These are phyloP conservation scores for Xylaria sp. DNA, from an alignment of 2,329 filamentous ascomycete species.

Conservation along the genomic window DNA sequence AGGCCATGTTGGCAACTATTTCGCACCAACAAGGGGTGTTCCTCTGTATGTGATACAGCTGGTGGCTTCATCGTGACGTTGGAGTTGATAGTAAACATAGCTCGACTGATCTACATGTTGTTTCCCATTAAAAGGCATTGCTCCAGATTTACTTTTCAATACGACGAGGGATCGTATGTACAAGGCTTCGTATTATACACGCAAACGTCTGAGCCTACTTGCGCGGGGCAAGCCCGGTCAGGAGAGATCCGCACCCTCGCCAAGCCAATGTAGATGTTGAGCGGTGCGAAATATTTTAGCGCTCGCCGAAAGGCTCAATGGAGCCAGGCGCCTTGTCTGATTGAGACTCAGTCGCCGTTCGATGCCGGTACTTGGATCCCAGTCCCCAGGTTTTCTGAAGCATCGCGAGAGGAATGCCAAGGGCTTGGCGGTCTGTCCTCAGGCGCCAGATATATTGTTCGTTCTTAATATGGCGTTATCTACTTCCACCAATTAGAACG, in stretches of 20 bases:
- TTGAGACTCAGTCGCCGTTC: background rate
- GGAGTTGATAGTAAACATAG: background rate
- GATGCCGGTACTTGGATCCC: background rate
- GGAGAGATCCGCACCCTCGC: slow-evolving; percentile 12
- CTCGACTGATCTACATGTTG: slow-evolving; percentile 8
- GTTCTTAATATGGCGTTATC: background rate
- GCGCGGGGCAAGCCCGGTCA: background rate
- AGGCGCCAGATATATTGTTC: background rate
- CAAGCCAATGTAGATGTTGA: slow-evolving; percentile 2
- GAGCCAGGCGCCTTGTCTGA: background rate
- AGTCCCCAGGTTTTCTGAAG: slow-evolving; percentile 5
- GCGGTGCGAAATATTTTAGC: slow-evolving; percentile 7
- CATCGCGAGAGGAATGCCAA: slow-evolving; percentile 8
- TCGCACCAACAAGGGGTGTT: background rate
- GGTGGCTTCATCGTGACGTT: background rate
- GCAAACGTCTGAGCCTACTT: background rate
- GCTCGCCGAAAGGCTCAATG: background rate
- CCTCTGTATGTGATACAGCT: background rate
- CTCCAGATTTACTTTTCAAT: background rate
- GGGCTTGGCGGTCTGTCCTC: background rate
- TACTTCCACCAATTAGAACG: background rate
- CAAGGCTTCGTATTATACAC: background rate
- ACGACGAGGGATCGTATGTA: background rate
- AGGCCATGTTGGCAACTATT: background rate
- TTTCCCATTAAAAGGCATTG: background rate